A percentile compares a stretch with the other conserved stretches of the same genome.
phyloP scores from a whole-genome alignment of 148 eudicot genomes.

The Amaranthus cruentus region DNA sequence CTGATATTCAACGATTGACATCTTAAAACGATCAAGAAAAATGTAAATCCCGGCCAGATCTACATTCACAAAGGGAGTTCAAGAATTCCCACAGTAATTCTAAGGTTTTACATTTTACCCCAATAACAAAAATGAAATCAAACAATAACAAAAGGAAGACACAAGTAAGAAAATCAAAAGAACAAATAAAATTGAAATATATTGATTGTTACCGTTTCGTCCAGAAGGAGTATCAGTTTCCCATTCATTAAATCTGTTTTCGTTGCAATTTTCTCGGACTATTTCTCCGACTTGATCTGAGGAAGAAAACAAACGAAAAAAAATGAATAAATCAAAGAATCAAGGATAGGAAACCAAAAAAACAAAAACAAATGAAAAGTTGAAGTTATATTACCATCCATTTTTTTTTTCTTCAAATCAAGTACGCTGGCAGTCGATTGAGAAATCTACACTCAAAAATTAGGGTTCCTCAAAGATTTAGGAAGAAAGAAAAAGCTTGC shows the following conservation, averaged over 20 bases:
- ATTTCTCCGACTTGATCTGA: constrained; percentile 29
- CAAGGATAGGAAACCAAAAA: background rate
- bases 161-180: background rate
- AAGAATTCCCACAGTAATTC: background rate
- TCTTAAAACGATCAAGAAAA: background rate
- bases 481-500: background rate
- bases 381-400: constrained; percentile 37
- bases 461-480: constrained; percentile 1
- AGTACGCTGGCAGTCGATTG: background rate
- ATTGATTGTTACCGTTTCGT: constrained; percentile 15
- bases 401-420: constrained; percentile 2
- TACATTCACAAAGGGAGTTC: background rate
- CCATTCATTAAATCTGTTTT: background rate
- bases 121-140: background rate
- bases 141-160: too few species aligned
- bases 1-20: too few species aligned
- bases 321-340: background rate
- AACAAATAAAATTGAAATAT: too few species aligned
- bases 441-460: background rate
- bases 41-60: background rate
- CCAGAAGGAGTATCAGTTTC: constrained; percentile 12
- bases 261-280: constrained; percentile 15
- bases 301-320: background rate
- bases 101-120: constrained; percentile 8
- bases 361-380: background rate